Evolutionary conservation across 805 yeast species (phyloP).

Genomic region (Candida sakaeoensis): DNA sequence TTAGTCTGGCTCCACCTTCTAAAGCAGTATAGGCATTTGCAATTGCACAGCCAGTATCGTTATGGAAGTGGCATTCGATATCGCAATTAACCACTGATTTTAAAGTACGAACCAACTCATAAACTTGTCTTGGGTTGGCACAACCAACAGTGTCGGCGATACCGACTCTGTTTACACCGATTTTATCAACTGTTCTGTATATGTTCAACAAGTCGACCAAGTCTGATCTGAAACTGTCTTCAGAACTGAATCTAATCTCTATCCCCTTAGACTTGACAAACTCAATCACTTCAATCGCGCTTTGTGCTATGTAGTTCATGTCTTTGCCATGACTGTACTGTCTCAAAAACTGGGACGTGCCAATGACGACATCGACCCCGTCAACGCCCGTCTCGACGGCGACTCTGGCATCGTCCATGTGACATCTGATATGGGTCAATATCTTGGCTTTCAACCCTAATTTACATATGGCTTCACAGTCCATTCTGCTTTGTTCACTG

Average conservation of each 20-base stretch:
- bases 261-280: conserved; percentile 95
- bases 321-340: conserved; percentile 97
- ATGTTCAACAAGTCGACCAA: conserved; percentile 92
- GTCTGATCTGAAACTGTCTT: conserved; percentile 96
- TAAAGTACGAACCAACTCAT: conserved; percentile 91
- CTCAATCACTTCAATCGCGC: conserved; percentile 95
- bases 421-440: conserved; percentile 95
- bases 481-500: conserved; percentile 85
- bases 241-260: conserved; percentile 94
- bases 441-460: conserved; percentile 94
- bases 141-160: conserved; percentile 99
- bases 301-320: conserved; percentile 94
- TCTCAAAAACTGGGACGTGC: conserved; percentile 92
- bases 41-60: conserved; percentile 98
- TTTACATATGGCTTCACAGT: conserved; percentile 98
- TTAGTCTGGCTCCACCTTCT: conserved; percentile 94
- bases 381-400: conserved; percentile 99
- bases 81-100: conserved; percentile 93
- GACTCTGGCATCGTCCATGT: conserved; percentile 96
- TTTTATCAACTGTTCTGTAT: conserved; percentile 93
- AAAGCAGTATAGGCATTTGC: conserved; percentile 98
- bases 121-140: conserved; percentile 98
- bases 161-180: conserved; percentile 98
- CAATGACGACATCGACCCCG: conserved; percentile 98
- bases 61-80: conserved; percentile 98